phyloP scores from a whole-genome alignment of 805 yeast species.

The Vanderwaltozyma polyspora region DNA sequence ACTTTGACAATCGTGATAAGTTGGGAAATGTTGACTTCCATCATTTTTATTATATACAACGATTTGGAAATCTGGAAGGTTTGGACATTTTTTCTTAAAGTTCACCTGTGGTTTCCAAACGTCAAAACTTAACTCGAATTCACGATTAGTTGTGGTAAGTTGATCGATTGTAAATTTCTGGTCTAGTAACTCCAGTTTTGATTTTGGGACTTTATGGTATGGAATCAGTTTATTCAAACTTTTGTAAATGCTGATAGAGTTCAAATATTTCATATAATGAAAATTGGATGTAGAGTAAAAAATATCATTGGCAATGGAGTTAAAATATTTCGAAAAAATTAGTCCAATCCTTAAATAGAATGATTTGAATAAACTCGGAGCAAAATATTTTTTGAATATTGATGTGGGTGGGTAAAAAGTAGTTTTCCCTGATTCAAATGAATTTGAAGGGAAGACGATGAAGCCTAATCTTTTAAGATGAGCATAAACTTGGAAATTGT shows the following conservation, averaged over 20 bases:
- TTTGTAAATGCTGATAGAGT: slow-evolving; percentile 22
- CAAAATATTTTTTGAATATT: not conserved
- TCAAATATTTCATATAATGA: slow-evolving; percentile 11
- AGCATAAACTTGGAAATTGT: slow-evolving; percentile 56
- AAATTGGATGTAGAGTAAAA: slow-evolving; percentile 16
- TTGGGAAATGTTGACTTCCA: slow-evolving; percentile 34
- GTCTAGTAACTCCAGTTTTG: slow-evolving; percentile 5
- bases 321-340: not conserved
- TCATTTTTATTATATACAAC: slow-evolving; percentile 41
- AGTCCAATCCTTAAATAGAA: too few species aligned
- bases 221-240: slow-evolving; percentile 24
- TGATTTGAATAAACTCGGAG: too few species aligned
- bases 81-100: slow-evolving; percentile 62
- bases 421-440: slow-evolving; percentile 1
- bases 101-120: slow-evolving; percentile 77
- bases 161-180: not conserved
- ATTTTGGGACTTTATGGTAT: slow-evolving; percentile 9
- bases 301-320: slow-evolving; percentile 10
- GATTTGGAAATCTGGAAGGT: slow-evolving; percentile 65
- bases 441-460: slow-evolving; percentile 34
- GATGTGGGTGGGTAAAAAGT: slow-evolving; percentile 10
- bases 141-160: not conserved
- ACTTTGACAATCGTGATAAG: slow-evolving; percentile 30
- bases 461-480: slow-evolving; percentile 72
- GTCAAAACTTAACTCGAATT: slow-evolving; percentile 38